Evolutionary conservation across 805 yeast species (phyloP).

Genomic region (Saturnispora kantuleensis): DNA sequence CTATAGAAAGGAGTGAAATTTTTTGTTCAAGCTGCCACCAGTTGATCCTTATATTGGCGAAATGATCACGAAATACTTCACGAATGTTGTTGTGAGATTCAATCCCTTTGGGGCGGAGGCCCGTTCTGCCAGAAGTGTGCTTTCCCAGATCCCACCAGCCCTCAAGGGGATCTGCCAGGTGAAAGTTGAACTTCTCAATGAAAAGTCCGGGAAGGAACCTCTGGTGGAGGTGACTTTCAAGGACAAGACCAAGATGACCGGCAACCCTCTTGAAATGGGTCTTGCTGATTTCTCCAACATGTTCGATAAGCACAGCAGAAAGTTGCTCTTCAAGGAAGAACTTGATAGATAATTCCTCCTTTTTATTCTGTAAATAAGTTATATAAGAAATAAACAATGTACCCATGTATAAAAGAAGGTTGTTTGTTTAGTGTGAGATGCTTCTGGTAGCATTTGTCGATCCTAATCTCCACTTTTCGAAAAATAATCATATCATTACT

Average conservation of each 20-base stretch:
- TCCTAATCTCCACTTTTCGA: not conserved
- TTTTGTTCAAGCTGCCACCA: not conserved
- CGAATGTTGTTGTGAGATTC: conserved; percentile 66
- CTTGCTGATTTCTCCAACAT: conserved; percentile 54
- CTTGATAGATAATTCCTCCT: conserved; percentile 27
- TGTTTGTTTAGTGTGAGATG: too few species aligned
- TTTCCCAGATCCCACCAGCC: conserved; percentile 72
- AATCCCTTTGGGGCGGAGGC: conserved; percentile 70
- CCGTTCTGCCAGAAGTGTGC: conserved; percentile 68
- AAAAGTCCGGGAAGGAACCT: conserved; percentile 40
- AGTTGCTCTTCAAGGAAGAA: conserved; percentile 64
- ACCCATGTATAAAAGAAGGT: too few species aligned
- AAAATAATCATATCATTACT: not conserved
- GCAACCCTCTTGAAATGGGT: conserved; percentile 49
- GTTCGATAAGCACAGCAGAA: conserved; percentile 77
- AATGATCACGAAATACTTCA: conserved; percentile 88
- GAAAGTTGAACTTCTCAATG: conserved; percentile 50
- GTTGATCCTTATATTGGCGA: not conserved
- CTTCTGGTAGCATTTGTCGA: too few species aligned
- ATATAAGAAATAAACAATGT: not conserved
- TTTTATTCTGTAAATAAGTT: too few species aligned
- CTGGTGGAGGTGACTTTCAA: conserved; percentile 67
- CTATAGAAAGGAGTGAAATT: not conserved
- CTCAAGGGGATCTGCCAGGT: conserved; percentile 52
- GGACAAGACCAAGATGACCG: conserved; percentile 62